Evolutionary conservation across 108 stramenopile species (phyloP).

Genomic region (Pseudonitzschia delicatissima): DNA sequence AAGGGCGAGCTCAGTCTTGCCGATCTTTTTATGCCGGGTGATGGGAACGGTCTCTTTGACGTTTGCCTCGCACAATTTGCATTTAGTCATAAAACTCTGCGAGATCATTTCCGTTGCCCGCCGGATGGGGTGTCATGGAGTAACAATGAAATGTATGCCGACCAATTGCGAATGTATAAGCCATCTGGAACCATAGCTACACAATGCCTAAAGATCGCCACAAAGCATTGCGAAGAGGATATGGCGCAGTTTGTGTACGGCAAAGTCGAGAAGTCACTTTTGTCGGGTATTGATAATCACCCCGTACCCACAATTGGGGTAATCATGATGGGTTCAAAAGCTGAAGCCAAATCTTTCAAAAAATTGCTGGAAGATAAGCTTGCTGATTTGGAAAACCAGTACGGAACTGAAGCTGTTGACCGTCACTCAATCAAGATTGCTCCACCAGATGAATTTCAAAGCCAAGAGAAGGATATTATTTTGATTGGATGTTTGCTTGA

Average conservation of each 20-base stretch:
- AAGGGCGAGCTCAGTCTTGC: background rate
- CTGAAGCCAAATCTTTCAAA: slow-evolving; percentile 1
- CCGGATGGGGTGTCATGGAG: slow-evolving; percentile 11
- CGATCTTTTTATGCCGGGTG: background rate
- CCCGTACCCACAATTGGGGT: slow-evolving; percentile 14
- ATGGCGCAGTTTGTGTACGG: background rate
- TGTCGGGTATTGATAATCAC: background rate
- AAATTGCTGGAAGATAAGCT: slow-evolving; percentile 4
- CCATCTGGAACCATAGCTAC: background rate
- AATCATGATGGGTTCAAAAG: slow-evolving; percentile 10
- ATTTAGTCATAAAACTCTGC: background rate
- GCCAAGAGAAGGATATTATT: slow-evolving; percentile 19
- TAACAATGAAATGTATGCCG: slow-evolving; percentile 12
- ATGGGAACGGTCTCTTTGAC: slow-evolving; percentile 7
- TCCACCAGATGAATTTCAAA: slow-evolving; percentile 17
- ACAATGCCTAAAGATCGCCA: slow-evolving; percentile 1
- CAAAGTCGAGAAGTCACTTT: background rate
- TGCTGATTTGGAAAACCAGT: slow-evolving; percentile 3
- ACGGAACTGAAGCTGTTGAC: slow-evolving; percentile 4
- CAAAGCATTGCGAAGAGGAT: background rate
- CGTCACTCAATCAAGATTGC: slow-evolving; percentile 14
- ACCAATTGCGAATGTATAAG: slow-evolving; percentile 1
- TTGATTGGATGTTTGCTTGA: slow-evolving; percentile 14
- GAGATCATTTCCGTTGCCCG: slow-evolving; percentile 22
- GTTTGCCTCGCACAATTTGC: slow-evolving; percentile 4